Evolutionary conservation across 2,329 filamentous ascomycete species (phyloP).

Genomic region (Aaosphaeria pasadenensis): DNA sequence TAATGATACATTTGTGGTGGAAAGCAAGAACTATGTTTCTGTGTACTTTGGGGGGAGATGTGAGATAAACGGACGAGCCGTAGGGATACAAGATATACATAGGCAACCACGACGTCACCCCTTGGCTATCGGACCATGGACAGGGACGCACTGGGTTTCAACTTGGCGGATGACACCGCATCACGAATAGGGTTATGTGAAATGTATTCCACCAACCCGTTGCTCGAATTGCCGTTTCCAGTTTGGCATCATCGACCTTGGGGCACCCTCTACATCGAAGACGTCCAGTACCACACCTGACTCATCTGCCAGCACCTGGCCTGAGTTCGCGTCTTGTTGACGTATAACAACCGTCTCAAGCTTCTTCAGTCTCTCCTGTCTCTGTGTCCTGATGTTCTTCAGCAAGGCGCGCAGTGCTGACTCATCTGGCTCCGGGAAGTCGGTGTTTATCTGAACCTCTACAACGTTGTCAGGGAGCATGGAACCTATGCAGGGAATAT

Average conservation of each 20-base stretch:
- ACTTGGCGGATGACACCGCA: neutral
- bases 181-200: neutral
- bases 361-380: constrained; percentile 12
- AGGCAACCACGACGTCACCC: neutral
- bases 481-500: constrained; percentile 33
- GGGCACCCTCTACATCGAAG: constrained; percentile 14
- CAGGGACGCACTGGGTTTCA: neutral
- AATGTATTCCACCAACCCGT: constrained; percentile 3
- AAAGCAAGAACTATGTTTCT: neutral
- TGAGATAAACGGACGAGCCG: neutral
- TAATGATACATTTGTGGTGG: neutral
- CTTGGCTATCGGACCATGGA: neutral
- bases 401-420: constrained; percentile 19
- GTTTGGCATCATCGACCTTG: constrained; percentile 26
- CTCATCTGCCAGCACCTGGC: constrained; percentile 10
- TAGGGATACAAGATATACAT: neutral
- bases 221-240: constrained; percentile 31
- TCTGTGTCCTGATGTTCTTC: constrained; percentile 27
- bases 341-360: constrained; percentile 21
- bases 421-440: constrained; percentile 20
- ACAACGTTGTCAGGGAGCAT: constrained; percentile 29
- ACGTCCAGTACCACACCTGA: constrained; percentile 18
- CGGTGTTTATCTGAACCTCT: constrained; percentile 30
- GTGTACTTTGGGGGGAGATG: neutral
- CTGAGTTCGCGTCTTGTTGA: constrained; percentile 20